phyloP scores from a whole-genome alignment of 345 rosid genomes.

The Rhizophora apiculata region DNA sequence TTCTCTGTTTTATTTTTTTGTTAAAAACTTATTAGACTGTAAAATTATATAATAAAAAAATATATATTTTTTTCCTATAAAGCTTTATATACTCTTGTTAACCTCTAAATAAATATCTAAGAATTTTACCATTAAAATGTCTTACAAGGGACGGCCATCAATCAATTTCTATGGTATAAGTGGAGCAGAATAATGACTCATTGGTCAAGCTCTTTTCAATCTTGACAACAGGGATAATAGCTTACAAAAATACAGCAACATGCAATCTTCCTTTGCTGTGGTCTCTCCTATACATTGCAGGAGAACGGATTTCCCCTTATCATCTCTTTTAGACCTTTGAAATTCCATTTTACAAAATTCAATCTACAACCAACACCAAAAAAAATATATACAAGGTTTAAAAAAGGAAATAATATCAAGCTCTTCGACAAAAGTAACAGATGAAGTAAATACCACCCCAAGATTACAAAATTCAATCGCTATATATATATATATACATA shows the following conservation, averaged over 20 bases:
- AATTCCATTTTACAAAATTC: neutral
- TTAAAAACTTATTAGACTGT: too few species aligned
- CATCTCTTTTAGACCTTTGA: conserved; percentile 60
- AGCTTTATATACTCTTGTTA: neutral
- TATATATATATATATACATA: neutral
- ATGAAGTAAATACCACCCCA: conserved; percentile 35
- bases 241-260: conserved; percentile 44
- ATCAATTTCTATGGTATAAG: neutral
- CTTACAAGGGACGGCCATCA: too few species aligned
- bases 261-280: conserved; percentile 44
- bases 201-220: too few species aligned
- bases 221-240: neutral
- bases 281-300: conserved; percentile 50
- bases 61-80: neutral
- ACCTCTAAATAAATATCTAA: neutral
- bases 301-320: conserved; percentile 50
- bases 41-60: neutral
- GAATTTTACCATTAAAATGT: neutral
- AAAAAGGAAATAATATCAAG: neutral
- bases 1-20: too few species aligned
- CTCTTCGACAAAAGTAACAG: neutral
- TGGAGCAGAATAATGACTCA: too few species aligned
- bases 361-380: neutral
- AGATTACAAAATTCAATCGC: conserved; percentile 27
- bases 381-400: neutral